A percentile compares a stretch with the other conserved stretches of the same genome.
phyloP scores from a whole-genome alignment of 139 green algal genomes.

The Chlorella sp. region DNA sequence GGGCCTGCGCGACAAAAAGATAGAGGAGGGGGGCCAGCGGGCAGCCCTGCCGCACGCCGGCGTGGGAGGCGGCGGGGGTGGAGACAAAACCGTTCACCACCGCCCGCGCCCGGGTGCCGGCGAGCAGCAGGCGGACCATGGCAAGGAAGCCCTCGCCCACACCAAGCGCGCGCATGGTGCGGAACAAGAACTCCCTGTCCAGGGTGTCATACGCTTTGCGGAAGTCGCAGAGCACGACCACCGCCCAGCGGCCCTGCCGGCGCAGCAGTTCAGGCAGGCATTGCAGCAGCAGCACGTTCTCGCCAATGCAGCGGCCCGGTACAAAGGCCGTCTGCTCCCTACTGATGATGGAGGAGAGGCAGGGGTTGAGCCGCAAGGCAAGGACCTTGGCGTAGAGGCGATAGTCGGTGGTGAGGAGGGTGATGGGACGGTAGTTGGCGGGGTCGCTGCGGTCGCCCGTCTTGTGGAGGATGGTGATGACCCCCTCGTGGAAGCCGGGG shows the following conservation, averaged over 20 bases:
- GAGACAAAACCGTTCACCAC: conserved; percentile 24
- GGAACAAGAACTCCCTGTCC: conserved; percentile 21
- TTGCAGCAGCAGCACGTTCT: conserved; percentile 30
- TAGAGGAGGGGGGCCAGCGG: conserved; percentile 33
- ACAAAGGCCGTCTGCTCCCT: conserved; percentile 48
- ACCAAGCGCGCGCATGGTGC: conserved; percentile 6
- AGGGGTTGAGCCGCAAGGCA: not conserved
- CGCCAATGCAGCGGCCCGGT: conserved; percentile 25
- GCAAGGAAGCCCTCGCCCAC: conserved; percentile 10
- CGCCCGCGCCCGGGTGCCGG: not conserved
- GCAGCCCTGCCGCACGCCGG: conserved; percentile 35
- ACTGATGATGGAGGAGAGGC: no score
- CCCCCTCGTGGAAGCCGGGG: conserved; percentile 12
- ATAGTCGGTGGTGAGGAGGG: conserved; percentile 35
- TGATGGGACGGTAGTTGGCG: conserved; percentile 41
- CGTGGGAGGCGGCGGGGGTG: not conserved
- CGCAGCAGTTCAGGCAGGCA: conserved; percentile 13
- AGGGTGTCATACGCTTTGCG: conserved; percentile 47
- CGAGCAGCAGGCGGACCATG: conserved; percentile 25
- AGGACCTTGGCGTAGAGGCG: conserved; percentile 24
- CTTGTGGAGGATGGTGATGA: conserved; percentile 37
- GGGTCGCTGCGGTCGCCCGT: not conserved
- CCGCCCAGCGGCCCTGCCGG: no score
- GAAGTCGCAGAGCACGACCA: conserved; percentile 28
- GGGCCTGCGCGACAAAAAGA: conserved; percentile 20